Conservation (phyloP, 1,284 basidiomycete species). For the Rhodotorula sp. region DNA sequence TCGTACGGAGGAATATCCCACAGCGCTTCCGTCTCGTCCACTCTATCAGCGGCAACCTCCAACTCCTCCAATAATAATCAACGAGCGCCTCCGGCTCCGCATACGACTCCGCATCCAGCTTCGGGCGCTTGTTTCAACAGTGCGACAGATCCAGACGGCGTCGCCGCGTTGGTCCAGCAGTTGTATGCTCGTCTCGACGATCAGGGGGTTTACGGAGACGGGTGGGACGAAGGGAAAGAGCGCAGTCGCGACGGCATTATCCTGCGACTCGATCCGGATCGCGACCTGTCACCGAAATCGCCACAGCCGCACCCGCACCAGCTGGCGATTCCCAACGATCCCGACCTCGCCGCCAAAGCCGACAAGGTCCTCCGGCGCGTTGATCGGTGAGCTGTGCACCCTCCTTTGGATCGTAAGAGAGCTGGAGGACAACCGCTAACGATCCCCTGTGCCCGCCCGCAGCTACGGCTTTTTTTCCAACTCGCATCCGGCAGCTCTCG, state of each 20-base stretch:
- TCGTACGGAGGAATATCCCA: background rate
- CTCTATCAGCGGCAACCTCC: conserved; percentile 17
- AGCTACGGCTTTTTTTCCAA: conserved; percentile 45
- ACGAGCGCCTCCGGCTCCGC: background rate
- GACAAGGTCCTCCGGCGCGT: conserved; percentile 34
- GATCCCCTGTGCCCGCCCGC: background rate
- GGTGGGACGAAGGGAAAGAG: conserved; percentile 85
- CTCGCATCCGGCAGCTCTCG: conserved; percentile 39
- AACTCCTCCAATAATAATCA: conserved; percentile 20
- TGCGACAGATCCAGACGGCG: conserved; percentile 24
- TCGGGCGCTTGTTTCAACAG: conserved; percentile 15
- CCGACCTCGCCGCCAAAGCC: conserved; percentile 28
- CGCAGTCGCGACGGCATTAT: conserved; percentile 69
- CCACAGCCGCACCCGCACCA: background rate
- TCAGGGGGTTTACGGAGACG: conserved; percentile 83
- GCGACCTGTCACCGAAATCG: background rate
- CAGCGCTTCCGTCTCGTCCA: conserved; percentile 25
- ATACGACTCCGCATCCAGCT: conserved; percentile 13
- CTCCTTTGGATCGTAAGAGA: too few relatives aligned
- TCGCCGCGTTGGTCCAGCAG: conserved; percentile 32
- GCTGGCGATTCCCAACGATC: background rate
- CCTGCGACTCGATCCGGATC: conserved; percentile 51
- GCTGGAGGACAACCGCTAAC: too few relatives aligned
- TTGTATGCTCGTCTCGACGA: conserved; percentile 72
- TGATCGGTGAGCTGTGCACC: conserved; percentile 21